Evolutionary conservation across 345 rosid genomes (phyloP).

Genomic region (Trapa incisa): DNA sequence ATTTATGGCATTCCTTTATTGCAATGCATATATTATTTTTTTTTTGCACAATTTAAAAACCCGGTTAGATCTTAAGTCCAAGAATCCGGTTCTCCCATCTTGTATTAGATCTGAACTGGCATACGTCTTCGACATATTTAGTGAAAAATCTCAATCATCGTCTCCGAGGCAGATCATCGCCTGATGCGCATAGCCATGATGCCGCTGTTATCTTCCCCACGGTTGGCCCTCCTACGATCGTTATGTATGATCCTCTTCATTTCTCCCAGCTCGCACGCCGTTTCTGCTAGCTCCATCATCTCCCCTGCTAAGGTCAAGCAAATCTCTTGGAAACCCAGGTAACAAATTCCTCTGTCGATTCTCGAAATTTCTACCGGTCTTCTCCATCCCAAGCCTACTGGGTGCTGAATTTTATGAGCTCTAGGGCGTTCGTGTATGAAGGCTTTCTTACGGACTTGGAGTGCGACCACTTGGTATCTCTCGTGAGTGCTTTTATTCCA

Average conservation of each 20-base stretch:
- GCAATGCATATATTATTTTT: too few species aligned
- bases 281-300: conserved; percentile 50
- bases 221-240: conserved; percentile 16
- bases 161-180: background rate
- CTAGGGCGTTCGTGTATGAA: conserved; percentile 81
- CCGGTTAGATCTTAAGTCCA: too few species aligned
- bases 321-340: conserved; percentile 82
- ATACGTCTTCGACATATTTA: too few species aligned
- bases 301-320: conserved; percentile 82
- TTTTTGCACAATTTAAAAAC: too few species aligned
- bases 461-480: conserved; percentile 88
- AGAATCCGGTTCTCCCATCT: too few species aligned
- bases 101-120: background rate
- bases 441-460: conserved; percentile 86
- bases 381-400: background rate
- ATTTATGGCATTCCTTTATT: too few species aligned
- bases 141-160: background rate
- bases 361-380: background rate
- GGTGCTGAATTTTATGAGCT: background rate
- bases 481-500: conserved; percentile 30
- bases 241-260: conserved; percentile 26
- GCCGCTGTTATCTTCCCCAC: background rate
- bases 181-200: background rate
- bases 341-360: background rate
- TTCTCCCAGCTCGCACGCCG: conserved; percentile 28